Base-by-base conservation (phyloP, 495 filamentous ascomycete species). In the Aspergillus diversus region DNA sequence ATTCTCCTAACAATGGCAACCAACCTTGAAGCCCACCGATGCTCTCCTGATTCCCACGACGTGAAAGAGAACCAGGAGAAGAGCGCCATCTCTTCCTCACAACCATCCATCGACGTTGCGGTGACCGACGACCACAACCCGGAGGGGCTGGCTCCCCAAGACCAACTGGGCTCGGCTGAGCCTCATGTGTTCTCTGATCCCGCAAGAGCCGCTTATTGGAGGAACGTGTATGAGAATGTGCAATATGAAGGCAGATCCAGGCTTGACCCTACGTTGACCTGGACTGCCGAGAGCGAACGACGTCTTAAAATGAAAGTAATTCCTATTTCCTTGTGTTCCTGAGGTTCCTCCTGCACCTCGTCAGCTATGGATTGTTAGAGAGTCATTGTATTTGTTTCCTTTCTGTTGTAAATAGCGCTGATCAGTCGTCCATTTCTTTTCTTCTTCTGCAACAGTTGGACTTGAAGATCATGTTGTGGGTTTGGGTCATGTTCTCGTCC, bases 221-320 rank as follows among this genome's bases (percentile, higher is more conserved):
- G 68, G 7, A 57, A 67, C 7, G 64, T 76, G 2, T 80, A 80
- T 57, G 74, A 80, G 42, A 66, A 71, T 27, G 72, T 75, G 0
- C 12, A 69, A 8, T 77, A 76, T 46, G 73, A 75, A 72, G 79
- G 81, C 66, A 68, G 76, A 7, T 81, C 84, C 64, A 71, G 80
- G 4, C 85, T 83, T 60, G 81, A 85, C 60, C 63, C 63, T 39
- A 61, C 66, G 5, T 77, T 76, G 56, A 71, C 66, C 43, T 86
- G 83, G 83, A 75, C 71, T 11, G 72, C 73, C 55, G 70, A 74
- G 47, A 80, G 81, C 57, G 84, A 58, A 16, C 55, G 55, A 48
- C 55, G 55, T 58, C 42, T 58, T 17, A 58, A 86, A 71, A 73
- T 70, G 63, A 74, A 63, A 61, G 66, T 85, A 15, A 73, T 83